These are phyloP conservation scores for Boletus rubropictus DNA, from an alignment of 768 basidiomycete genomes.

Conservation along the genomic window DNA sequence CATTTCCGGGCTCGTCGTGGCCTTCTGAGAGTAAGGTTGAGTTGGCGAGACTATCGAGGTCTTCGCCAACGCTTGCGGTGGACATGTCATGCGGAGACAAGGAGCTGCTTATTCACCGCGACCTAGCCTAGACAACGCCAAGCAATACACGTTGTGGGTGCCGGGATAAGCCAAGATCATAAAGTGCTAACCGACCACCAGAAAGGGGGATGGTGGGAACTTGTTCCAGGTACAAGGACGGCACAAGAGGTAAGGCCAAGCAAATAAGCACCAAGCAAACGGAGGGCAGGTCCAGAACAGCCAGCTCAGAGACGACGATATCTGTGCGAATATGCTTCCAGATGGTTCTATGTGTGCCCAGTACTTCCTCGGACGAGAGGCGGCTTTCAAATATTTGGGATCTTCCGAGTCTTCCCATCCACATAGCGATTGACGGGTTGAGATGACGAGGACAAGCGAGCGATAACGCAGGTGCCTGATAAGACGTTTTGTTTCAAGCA, in stretches of 20 bases:
- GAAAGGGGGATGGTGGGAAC: not conserved
- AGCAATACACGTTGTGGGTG: not conserved
- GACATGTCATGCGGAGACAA: not conserved
- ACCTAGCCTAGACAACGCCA: not conserved
- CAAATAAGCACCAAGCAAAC: not conserved
- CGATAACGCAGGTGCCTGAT: not conserved
- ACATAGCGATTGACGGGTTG: constrained; percentile 1
- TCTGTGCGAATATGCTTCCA: not conserved
- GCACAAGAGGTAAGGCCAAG: constrained; percentile 6
- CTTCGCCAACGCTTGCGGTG: not conserved
- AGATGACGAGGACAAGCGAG: not conserved
- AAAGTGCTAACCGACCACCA: not conserved
- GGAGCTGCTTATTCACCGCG: not conserved
- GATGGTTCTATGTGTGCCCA: too few species aligned
- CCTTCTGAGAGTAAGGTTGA: too few species aligned
- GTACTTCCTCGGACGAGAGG: constrained; percentile 5
- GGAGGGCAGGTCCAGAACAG: not conserved
- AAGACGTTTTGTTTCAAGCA: not conserved
- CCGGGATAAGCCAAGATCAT: too few species aligned
- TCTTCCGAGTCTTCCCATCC: constrained; percentile 1
- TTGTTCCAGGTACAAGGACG: not conserved
- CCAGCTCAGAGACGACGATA: not conserved
- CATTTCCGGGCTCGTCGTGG: not conserved
- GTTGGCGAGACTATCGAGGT: too few species aligned
- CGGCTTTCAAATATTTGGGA: constrained; percentile 1